phyloP scores from a whole-genome alignment of 176 grass and related monocot species.

The Cymbopogon citratus region DNA sequence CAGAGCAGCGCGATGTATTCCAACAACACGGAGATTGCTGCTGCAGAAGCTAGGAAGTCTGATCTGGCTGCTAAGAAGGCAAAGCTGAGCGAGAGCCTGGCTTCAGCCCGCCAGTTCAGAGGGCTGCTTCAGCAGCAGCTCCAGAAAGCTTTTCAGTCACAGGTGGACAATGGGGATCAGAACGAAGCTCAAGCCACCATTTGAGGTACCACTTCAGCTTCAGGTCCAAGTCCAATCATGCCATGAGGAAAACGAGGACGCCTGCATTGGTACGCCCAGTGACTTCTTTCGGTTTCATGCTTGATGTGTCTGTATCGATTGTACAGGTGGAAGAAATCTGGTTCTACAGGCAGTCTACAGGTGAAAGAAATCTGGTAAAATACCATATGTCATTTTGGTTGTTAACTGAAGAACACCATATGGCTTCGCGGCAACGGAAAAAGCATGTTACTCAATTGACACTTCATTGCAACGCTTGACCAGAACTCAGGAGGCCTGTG shows the following conservation, averaged over 20 bases:
- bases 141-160: constrained; percentile 50
- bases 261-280: not conserved
- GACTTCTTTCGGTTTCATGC: not conserved
- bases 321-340: not conserved
- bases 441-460: not conserved
- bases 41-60: constrained; percentile 59
- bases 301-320: not conserved
- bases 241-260: not conserved
- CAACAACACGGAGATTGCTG: constrained; percentile 39
- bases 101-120: constrained; percentile 46
- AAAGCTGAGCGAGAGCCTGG: constrained; percentile 56
- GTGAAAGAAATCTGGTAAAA: too few relatives aligned
- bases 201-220: not conserved
- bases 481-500: not conserved
- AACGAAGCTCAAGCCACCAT: constrained; percentile 7
- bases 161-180: constrained; percentile 28
- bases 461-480: not conserved
- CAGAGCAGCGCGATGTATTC: constrained; percentile 39
- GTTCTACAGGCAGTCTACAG: too few relatives aligned
- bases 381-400: not conserved
- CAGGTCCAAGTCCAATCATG: not conserved
- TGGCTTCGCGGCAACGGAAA: not conserved
- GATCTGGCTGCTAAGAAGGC: constrained; percentile 62
- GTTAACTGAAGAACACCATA: not conserved
- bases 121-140: constrained; percentile 67